Evolutionary conservation across 1,284 basidiomycete species (phyloP).

Genomic region (Cutaneotrichosporon dermatis): DNA sequence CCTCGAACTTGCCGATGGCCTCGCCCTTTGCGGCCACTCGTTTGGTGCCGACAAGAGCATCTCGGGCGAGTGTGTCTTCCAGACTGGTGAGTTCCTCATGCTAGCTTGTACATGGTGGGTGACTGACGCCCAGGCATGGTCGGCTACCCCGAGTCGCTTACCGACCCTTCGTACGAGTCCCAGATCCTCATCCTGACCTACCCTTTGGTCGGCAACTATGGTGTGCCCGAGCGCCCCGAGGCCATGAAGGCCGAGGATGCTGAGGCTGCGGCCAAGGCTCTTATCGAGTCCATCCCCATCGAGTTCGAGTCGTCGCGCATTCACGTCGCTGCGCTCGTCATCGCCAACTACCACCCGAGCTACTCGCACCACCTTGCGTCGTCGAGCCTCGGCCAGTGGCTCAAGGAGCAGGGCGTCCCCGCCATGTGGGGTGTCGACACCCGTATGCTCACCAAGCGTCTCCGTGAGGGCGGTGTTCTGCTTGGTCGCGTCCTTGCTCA

Average conservation of each 20-base stretch:
- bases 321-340: constrained; percentile 85
- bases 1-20: constrained; percentile 87
- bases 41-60: constrained; percentile 94
- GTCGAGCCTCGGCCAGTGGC: constrained; percentile 85
- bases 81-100: constrained; percentile 71
- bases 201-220: constrained; percentile 96
- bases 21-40: constrained; percentile 80
- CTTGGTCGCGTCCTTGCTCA: constrained; percentile 75
- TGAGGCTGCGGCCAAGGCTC: constrained; percentile 40
- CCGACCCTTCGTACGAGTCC: constrained; percentile 97
- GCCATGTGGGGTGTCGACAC: constrained; percentile 97
- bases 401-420: constrained; percentile 90
- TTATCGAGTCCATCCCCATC: constrained; percentile 62
- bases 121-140: constrained; percentile 74
- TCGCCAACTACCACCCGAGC: constrained; percentile 90
- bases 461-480: constrained; percentile 90
- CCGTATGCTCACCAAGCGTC: constrained; percentile 91
- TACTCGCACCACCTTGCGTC: constrained; percentile 92
- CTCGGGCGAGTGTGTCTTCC: constrained; percentile 98
- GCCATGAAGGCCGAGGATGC: constrained; percentile 43
- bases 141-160: constrained; percentile 96
- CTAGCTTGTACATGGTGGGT: too few species aligned
- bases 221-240: constrained; percentile 75
- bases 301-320: constrained; percentile 94
- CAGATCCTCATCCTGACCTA: constrained; percentile 98